Base-by-base conservation (phyloP, 2,329 filamentous ascomycete genomes). In the Celoporthe dispersa region DNA sequence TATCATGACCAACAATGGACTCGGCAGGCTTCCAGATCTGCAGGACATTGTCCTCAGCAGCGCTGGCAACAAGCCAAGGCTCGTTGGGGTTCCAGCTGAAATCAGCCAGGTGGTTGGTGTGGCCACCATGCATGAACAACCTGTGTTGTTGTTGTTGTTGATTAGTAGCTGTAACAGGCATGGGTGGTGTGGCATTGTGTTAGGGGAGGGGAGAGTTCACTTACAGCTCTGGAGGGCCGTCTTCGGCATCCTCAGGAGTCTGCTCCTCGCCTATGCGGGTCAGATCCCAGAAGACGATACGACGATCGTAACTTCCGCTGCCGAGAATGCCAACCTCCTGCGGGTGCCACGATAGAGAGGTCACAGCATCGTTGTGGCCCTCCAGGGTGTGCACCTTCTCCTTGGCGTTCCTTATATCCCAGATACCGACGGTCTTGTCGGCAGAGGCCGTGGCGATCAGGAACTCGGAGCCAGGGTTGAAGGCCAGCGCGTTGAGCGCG, bases 41-140 rank as follows among this genome's bases (percentile, higher is more conserved):
- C 73, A 99, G 87, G 74, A 98, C 85, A 78, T 99, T 99, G 82
- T 99, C 96, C 79, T 99, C 97, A 0, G 95, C 96, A 22, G 96
- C 94, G 72, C 93, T 97, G 80, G 94, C 94, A 74, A 99, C 92
- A 68, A 98, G 89, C 97, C 97, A 99, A 5, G 95, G 94, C 77
- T 98, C 94, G 79, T 97, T 97, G 75, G 90, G 89, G 81, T 99
- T 99, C 95, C 95, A 99, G 82, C 92, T 95, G 78, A 99, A 99
- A 81, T 99, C 97, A 48, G 93, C 94, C 72, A 99, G 89, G 74
- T 97, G 92, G 82, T 98, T 98, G 14, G 96, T 99, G 83, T 99
- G 97, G 41, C 96, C 96, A 72, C 96, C 96, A 77, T 99, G 96
- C 94, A 99, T 98, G 82, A 99, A 99, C 1, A 99, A 84, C 62